These are phyloP conservation scores for Neurospora crassa DNA, from an alignment of 2,329 filamentous ascomycete species.

Conservation along the genomic window DNA sequence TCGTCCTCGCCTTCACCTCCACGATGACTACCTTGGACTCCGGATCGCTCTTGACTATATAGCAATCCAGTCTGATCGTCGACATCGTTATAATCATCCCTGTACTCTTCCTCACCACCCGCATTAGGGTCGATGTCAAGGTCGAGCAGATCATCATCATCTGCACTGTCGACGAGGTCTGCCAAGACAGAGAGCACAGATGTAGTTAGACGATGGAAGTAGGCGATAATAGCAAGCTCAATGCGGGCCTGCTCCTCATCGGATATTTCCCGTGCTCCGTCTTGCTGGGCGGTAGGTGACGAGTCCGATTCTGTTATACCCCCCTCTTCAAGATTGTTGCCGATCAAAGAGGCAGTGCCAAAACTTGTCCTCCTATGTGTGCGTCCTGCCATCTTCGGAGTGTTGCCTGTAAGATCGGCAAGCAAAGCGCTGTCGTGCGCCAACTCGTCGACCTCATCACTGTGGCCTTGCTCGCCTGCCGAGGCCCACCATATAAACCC, in stretches of 20 bases:
- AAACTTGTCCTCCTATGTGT: conserved; percentile 15
- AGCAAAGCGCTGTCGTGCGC: conserved; percentile 46
- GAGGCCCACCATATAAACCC: conserved; percentile 89
- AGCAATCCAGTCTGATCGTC: conserved; percentile 8
- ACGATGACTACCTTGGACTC: not conserved
- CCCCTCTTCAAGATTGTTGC: conserved; percentile 4
- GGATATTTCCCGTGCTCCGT: conserved; percentile 21
- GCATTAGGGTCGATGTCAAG: conserved; percentile 19
- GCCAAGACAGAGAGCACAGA: conserved; percentile 53
- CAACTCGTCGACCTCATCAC: conserved; percentile 49
- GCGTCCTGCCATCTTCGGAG: conserved; percentile 20
- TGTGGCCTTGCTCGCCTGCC: conserved; percentile 60
- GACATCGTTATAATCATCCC: conserved; percentile 15
- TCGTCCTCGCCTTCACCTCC: conserved; percentile 18
- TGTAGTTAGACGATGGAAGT: conserved; percentile 69
- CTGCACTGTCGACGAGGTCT: conserved; percentile 45
- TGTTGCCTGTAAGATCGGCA: conserved; percentile 32
- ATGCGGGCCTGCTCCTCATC: conserved; percentile 40
- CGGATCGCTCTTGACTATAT: not conserved
- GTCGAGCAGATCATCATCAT: conserved; percentile 30
- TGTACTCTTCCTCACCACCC: conserved; percentile 9
- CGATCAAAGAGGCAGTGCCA: conserved; percentile 20
- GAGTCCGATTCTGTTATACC: conserved; percentile 34
- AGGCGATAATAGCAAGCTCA: conserved; percentile 67
- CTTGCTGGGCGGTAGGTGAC: conserved; percentile 30